Evolutionary conservation across 1,284 basidiomycete genomes (phyloP), one percentile per base, ranked within the genome.

Genomic region (Volvariella volvacea): DNA sequence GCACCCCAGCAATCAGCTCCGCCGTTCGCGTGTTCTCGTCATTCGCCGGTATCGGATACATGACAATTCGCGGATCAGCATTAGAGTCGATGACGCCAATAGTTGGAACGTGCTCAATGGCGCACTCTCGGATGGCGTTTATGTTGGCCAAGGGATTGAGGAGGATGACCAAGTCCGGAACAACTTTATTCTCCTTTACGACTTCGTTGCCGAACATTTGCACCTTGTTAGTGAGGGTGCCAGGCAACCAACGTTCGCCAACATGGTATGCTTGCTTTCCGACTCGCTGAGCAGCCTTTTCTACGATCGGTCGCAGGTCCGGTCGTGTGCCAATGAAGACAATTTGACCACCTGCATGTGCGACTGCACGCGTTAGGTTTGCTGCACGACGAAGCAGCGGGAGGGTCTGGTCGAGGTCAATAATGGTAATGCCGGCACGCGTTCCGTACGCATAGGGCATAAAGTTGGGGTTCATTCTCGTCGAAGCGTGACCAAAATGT

Each of bases 41-140:
- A 64, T 99, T 99, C 31, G 92, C 94, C 1, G 94, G 95, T 56
- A 99, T 97, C 28, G 96, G 88, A 65, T 98, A 99, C 74, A 97
- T 98, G 48, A 99, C 94, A 30, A 93, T 74, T 15, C 96, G 83
- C 3, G 96, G 96, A 65, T 99, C 96, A 32, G 86, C 89, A 62
- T 99, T 92, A 21, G 92, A 90, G 66, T 99, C 96, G 48, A 94
- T 80, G 51, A 99, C 84, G 21, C 83, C 92, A 51, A 94, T 78
- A 0, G 92, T 94, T 0, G 92, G 92, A 41, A 94, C 77, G 57
- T 92, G 84, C 50, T 83, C 76, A 41, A 83, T 71, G 4, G 88
- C 88, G 56, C 88, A 92, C 68, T 95, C 92, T 44, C 84, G 79
- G 57, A 95, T 89, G 10, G 87, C 88, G 50, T 81, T 80, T 44